Conservation (phyloP, 371 early-diverging fungal species). For the Capillidium heterosporum region DNA sequence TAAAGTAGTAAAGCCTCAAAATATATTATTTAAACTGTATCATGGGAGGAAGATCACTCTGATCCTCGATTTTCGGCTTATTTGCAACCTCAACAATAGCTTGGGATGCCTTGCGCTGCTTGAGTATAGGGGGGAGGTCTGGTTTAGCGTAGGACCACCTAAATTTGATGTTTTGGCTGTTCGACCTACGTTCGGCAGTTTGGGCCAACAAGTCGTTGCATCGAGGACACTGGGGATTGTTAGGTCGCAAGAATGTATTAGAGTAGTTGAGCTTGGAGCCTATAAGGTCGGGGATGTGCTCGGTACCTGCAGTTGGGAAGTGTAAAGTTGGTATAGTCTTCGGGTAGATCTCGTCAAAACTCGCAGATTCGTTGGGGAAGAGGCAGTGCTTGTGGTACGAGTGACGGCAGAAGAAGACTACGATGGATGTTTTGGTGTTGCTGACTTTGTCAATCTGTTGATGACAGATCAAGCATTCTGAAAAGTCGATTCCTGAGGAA, state of each 20-base stretch:
- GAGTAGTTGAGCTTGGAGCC: not conserved
- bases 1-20: no score
- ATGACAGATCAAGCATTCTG: slow-evolving; percentile 12
- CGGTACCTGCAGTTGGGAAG: not conserved
- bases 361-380: slow-evolving; percentile 6
- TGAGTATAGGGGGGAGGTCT: not conserved
- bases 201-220: not conserved
- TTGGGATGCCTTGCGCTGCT: not conserved
- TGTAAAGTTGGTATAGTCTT: not conserved
- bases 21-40: no score
- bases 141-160: not conserved
- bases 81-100: not conserved
- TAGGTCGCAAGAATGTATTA: not conserved
- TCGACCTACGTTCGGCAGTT: not conserved
- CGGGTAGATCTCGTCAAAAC: not conserved
- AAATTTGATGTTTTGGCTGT: not conserved
- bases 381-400: slow-evolving; percentile 50
- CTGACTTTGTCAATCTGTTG: slow-evolving; percentile 12
- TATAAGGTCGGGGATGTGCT: not conserved
- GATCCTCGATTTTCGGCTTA: not conserved
- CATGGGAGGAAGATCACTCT: not conserved
- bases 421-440: slow-evolving; percentile 11
- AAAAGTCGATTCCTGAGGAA: not conserved
- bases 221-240: not conserved
- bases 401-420: slow-evolving; percentile 61